Base-by-base conservation (phyloP, 2,329 filamentous ascomycete genomes). In the Basipetospora chlamydospora region DNA sequence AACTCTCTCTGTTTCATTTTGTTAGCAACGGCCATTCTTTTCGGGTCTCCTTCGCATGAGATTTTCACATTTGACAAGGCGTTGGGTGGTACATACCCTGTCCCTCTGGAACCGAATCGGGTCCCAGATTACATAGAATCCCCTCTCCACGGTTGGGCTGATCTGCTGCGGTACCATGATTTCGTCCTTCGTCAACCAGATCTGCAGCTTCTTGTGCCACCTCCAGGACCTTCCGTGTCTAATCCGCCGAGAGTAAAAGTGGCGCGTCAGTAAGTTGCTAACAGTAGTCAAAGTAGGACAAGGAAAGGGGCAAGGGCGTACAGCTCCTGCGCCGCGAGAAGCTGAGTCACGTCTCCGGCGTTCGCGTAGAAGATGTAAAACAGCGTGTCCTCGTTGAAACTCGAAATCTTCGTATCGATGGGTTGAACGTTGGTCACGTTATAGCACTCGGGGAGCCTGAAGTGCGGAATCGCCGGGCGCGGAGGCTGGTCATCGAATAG, bases 351-450 rank as follows among this genome's bases (percentile, higher is more conserved):
- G 46, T 79, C 74, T 30, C 66, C 61, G 6, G 75, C 71, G 41
- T 70, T 76, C 53, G 70, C 76, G 53, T 80, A 79, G 48, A 80
- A 80, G 44, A 80, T 79, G 66, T 71, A 77, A 53, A 80, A 73
- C 33, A 80, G 56, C 0, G 75, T 77, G 53, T 80, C 75, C 43
- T 80, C 75, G 44, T 77, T 78, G 54, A 80, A 78, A 43, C 67
- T 77, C 28, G 62, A 61, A 33, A 79, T 74, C 53, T 79, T 79
- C 46, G 64, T 72, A 42, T 78, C 72, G 36, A 80, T 67, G 3
- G 71, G 64, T 44, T 76, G 72, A 18, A 77, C 72, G 42, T 80
- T 80, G 42, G 66, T 73, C 23, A 80, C 75, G 37, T 66, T 69
- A 48, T 80, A 80, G 53, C 75, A 80, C 31, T 80, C 75, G 0